Conservation (phyloP, 1,139 yeast species). For the Candida albicans region DNA sequence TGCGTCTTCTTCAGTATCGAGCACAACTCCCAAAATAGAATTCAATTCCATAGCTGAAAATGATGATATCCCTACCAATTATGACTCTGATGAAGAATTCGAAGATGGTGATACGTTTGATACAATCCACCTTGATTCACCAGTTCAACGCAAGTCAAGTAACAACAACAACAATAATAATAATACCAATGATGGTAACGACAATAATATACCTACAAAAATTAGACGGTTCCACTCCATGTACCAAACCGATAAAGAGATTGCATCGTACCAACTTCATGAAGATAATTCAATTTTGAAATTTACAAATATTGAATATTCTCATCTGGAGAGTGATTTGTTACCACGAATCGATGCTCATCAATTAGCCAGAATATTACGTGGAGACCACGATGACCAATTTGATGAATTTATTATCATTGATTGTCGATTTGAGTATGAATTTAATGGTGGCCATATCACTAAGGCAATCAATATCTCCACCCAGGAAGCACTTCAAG, state of each 20-base stretch:
- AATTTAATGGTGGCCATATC: constrained; percentile 90
- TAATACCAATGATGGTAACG: not conserved
- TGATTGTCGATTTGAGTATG: constrained; percentile 93
- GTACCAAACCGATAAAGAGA: constrained; percentile 51
- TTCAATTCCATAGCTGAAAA: constrained; percentile 7
- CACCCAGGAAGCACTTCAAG: constrained; percentile 66
- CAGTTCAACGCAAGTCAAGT: constrained; percentile 11
- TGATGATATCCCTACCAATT: constrained; percentile 7
- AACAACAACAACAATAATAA: constrained; percentile 1
- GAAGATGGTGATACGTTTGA: constrained; percentile 18
- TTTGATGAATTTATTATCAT: constrained; percentile 66
- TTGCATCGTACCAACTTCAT: constrained; percentile 24
- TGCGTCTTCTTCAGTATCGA: not conserved
- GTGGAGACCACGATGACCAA: constrained; percentile 50
- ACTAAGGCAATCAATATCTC: constrained; percentile 77
- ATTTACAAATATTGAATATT: constrained; percentile 43
- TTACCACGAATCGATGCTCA: constrained; percentile 73
- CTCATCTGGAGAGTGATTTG: constrained; percentile 54
- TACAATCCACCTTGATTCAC: constrained; percentile 14
- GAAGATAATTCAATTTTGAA: constrained; percentile 42
- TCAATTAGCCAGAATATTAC: constrained; percentile 63
- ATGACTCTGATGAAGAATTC: constrained; percentile 1
- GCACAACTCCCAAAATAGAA: constrained; percentile 1
- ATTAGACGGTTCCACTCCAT: constrained; percentile 67
- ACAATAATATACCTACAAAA: constrained; percentile 8